Evolutionary conservation across 2,329 filamentous ascomycete species (phyloP).

Genomic region (Colletotrichum salicis): DNA sequence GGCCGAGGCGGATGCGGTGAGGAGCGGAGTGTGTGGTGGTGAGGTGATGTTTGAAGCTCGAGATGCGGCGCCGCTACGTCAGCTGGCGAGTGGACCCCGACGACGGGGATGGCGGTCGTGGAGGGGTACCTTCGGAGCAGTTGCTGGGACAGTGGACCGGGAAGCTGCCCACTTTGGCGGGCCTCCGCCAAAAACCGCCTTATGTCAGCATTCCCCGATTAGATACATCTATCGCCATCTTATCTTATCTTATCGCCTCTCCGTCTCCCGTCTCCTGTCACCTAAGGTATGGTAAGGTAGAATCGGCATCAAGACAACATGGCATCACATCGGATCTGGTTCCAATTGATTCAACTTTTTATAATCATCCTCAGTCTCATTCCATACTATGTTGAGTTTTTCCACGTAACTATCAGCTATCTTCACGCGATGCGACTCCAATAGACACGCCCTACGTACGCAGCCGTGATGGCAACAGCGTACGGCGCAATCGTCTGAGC

Average conservation of each 20-base stretch:
- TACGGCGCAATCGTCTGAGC: neutral
- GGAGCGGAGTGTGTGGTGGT: neutral
- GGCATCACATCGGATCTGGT: neutral
- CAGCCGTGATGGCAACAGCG: neutral
- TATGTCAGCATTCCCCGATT: neutral
- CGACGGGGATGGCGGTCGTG: neutral
- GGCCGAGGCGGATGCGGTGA: neutral
- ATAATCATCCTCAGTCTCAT: neutral
- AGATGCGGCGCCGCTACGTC: conserved; percentile 29
- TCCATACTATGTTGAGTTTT: neutral
- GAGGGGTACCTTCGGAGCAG: neutral
- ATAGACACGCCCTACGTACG: neutral
- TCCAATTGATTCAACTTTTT: neutral
- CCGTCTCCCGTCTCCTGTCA: neutral
- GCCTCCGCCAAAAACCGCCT: conserved; percentile 7
- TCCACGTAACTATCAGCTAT: too few relatives aligned
- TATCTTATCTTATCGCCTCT: neutral
- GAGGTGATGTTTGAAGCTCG: conserved; percentile 13
- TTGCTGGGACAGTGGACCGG: neutral
- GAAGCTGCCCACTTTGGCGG: conserved; percentile 5
- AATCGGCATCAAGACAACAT: neutral
- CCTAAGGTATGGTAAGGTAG: too few relatives aligned
- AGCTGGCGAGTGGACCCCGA: conserved; percentile 22
- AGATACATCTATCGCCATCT: neutral
- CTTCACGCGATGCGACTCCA: neutral